Evolutionary conservation across 2,329 filamentous ascomycete genomes (phyloP).

Genomic region (Claviceps sp.): DNA sequence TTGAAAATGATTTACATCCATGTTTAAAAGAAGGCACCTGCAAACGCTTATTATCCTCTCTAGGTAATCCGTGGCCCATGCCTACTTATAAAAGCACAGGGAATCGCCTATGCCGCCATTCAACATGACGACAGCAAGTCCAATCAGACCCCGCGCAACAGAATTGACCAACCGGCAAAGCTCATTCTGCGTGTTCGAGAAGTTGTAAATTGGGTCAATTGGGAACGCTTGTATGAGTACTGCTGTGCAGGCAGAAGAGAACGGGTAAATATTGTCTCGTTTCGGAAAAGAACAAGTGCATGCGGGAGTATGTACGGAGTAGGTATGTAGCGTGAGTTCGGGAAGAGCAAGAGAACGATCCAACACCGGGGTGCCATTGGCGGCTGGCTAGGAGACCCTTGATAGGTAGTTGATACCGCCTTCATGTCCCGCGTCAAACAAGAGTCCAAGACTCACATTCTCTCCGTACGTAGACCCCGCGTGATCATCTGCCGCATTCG

Average conservation of each 20-base stretch:
- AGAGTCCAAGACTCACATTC: too few relatives aligned
- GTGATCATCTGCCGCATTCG: background rate
- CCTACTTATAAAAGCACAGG: conserved; percentile 12
- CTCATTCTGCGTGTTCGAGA: background rate
- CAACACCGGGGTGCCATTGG: too few relatives aligned
- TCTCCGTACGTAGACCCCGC: background rate
- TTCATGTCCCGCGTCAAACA: too few relatives aligned
- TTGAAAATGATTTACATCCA: background rate
- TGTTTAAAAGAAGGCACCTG: background rate
- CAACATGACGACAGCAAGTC: conserved; percentile 7
- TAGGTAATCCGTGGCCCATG: background rate
- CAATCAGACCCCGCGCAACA: conserved; percentile 16
- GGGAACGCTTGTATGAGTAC: background rate
- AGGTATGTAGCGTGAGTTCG: background rate
- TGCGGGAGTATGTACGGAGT: background rate
- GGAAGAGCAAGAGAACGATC: background rate
- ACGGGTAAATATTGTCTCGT: background rate
- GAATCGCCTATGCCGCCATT: conserved; percentile 16
- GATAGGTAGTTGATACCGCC: too few relatives aligned
- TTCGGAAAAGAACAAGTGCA: background rate
- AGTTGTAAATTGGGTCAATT: background rate
- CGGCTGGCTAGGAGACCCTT: too few relatives aligned
- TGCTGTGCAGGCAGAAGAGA: background rate
- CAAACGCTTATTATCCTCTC: background rate
- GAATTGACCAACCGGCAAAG: conserved; percentile 3